Evolutionary conservation across 306 rosid species (phyloP), one percentile per base, ranked within the genome.

Genomic region (Vicia villosa): DNA sequence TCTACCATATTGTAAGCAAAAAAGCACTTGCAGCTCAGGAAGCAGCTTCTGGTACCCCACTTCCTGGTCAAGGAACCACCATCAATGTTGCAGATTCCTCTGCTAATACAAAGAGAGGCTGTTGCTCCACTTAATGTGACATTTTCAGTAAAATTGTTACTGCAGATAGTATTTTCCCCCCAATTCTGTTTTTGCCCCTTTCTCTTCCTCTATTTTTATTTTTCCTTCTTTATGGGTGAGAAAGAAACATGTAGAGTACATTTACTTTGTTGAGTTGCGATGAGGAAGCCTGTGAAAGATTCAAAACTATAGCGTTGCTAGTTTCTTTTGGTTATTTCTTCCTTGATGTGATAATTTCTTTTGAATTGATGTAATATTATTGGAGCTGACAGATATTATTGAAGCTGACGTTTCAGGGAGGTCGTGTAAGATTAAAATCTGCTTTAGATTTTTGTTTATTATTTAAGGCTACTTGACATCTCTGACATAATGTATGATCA

Each of bases 1-100:
- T 94, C 50, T 87, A 90, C 76, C 99, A 91, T 64, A 91, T 94
- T 75, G 90, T 94, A 42, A 94, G 99, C 92, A 94, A 94, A 74
- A 91, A 94, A 74, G 99, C 99, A 69, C 84, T 94, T 69, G 99
- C 99, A 68, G 95, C 99, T 40, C 96, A 94, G 85, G 99, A 94
- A 86, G 91, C 89, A 40, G 88, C 90, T 32, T 61, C 62, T 1
- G 80, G 80, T 17, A 57, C 88, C 49, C 4, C 83, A 46, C 66
- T 83, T 78, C 98, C 98, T 41, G 92, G 97, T 21, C 96, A 90
- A 83, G 98, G 97, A 77, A 92, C 97, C 66, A 81, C 95, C n/a
- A 94, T 94, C 80, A 86, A 91, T 70, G 99, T 94, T 76, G 74
- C 82, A 13, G 96, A 88, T 64, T 42, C 83, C 45, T 84, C 88